Conservation (phyloP, 805 yeast species). For the Kregervanrija fluxuum region DNA sequence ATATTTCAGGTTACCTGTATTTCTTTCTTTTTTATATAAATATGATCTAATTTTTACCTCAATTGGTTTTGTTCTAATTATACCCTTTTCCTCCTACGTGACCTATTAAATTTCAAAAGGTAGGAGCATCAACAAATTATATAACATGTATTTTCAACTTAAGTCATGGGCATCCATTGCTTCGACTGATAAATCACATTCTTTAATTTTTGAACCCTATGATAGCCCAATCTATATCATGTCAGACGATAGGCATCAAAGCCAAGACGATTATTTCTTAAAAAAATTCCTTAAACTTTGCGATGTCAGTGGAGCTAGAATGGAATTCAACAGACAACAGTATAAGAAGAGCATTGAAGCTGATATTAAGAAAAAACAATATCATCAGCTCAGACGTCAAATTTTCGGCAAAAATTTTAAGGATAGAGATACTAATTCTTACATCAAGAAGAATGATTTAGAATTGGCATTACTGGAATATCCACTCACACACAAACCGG, state of each 20-base stretch:
- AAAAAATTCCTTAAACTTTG: slow-evolving; percentile 15
- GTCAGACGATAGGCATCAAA: slow-evolving; percentile 9
- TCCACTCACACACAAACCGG: slow-evolving; percentile 19
- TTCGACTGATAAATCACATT: slow-evolving; percentile 17
- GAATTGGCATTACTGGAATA: slow-evolving; percentile 9
- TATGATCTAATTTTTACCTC: neutral
- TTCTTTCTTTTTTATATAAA: no score
- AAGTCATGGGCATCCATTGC: slow-evolving; percentile 18
- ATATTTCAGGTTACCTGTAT: no score
- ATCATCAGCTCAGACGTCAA: neutral
- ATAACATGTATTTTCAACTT: slow-evolving; percentile 13
- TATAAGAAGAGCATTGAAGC: slow-evolving; percentile 7
- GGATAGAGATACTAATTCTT: slow-evolving; percentile 11
- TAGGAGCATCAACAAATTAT: no score
- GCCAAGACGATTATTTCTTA: slow-evolving; percentile 17
- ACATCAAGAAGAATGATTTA: slow-evolving; percentile 12
- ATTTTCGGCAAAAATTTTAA: slow-evolving; percentile 2
- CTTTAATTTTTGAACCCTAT: slow-evolving; percentile 18
- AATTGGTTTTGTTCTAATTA: neutral
- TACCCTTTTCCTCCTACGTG: neutral
- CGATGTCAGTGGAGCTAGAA: slow-evolving; percentile 20
- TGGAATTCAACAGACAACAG: slow-evolving; percentile 9
- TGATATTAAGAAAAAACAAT: slow-evolving; percentile 3
- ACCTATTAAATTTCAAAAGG: no score
- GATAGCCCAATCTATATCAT: slow-evolving; percentile 13